Conservation (phyloP, 768 basidiomycete genomes). For the Aureoboletus auriporus region DNA sequence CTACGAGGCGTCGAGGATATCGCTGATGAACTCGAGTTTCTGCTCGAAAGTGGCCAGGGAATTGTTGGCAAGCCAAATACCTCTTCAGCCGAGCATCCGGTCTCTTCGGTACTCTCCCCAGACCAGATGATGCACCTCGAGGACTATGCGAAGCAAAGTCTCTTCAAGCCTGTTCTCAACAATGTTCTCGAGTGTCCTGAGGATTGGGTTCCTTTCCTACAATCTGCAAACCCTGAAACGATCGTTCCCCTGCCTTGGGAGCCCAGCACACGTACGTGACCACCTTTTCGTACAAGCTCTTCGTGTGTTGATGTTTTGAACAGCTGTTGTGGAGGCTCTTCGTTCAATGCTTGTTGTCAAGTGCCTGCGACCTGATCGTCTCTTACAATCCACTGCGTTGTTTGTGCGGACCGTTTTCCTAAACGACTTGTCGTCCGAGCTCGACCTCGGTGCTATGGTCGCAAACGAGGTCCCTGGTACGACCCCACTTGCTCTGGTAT, state of each 20-base stretch:
- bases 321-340: slow-evolving; percentile 71
- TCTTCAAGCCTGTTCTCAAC: slow-evolving; percentile 74
- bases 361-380: slow-evolving; percentile 88
- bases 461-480: slow-evolving; percentile 71
- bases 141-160: slow-evolving; percentile 61
- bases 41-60: slow-evolving; percentile 84
- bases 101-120: slow-evolving; percentile 48
- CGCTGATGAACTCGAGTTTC: slow-evolving; percentile 80
- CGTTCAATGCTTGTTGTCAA: slow-evolving; percentile 78
- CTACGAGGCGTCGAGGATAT: slow-evolving; percentile 77
- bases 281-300: neutral
- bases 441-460: slow-evolving; percentile 77
- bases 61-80: slow-evolving; percentile 37
- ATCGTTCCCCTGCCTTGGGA: slow-evolving; percentile 79
- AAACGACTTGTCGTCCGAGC: slow-evolving; percentile 73
- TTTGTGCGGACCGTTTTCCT: slow-evolving; percentile 79
- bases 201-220: slow-evolving; percentile 70
- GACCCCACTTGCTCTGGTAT: slow-evolving; percentile 86
- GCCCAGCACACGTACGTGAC: slow-evolving; percentile 64
- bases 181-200: slow-evolving; percentile 59
- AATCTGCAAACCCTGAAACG: slow-evolving; percentile 62
- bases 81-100: slow-evolving; percentile 34
- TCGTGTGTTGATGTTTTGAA: slow-evolving; percentile 13
- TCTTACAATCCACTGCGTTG: slow-evolving; percentile 74
- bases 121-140: slow-evolving; percentile 71